These are phyloP conservation scores for Suillus tomentosus DNA, from an alignment of 768 basidiomycete genomes.

Conservation along the genomic window DNA sequence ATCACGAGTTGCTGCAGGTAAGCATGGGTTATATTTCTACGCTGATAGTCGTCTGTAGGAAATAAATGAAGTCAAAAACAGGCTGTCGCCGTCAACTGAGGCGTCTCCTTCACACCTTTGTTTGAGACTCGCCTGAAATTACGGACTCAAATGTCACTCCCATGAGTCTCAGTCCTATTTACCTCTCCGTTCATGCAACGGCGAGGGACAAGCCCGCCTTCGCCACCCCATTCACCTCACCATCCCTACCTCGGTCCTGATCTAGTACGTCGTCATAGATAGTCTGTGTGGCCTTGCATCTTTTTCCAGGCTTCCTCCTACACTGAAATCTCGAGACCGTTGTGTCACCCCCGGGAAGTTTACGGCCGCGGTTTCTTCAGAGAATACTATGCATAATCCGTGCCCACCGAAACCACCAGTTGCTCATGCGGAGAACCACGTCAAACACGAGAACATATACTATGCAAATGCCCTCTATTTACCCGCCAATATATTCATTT, in stretches of 20 bases:
- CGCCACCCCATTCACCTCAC: not conserved
- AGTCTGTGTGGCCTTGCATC: not conserved
- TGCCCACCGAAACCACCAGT: too few species aligned
- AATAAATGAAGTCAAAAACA: constrained; percentile 56
- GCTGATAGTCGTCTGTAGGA: constrained; percentile 41
- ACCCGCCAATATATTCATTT: too few species aligned
- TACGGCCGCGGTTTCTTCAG: too few species aligned
- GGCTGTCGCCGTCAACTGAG: constrained; percentile 62
- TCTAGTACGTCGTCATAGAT: not conserved
- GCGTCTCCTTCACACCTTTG: not conserved
- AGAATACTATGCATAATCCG: too few species aligned
- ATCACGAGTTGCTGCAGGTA: constrained; percentile 65
- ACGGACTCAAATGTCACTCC: too few species aligned
- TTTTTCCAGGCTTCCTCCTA: not conserved
- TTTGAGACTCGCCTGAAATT: not conserved
- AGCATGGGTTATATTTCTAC: constrained; percentile 27
- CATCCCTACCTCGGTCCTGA: not conserved
- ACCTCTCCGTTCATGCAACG: not conserved
- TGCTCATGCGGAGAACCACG: too few species aligned
- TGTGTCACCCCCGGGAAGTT: too few species aligned
- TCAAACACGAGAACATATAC: too few species aligned
- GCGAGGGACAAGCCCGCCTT: not conserved
- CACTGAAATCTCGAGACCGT: too few species aligned
- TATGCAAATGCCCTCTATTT: too few species aligned
- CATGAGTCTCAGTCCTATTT: not conserved